Conservation (phyloP, 768 basidiomycete species). For the Dacryopinax spathularia region DNA sequence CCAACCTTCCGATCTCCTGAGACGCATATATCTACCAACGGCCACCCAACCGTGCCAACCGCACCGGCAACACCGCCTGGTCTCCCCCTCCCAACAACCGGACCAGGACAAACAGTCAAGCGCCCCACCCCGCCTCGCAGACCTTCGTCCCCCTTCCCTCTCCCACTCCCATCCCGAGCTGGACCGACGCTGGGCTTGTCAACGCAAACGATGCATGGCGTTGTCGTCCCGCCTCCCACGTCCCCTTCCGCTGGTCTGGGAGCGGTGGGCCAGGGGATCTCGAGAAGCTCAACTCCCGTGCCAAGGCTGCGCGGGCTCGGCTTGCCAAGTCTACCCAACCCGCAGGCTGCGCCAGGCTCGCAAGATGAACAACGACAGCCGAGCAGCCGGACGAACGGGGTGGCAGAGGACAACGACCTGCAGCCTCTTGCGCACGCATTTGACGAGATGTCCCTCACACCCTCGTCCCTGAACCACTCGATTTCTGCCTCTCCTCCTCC, state of each 20-base stretch:
- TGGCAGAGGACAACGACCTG: no score
- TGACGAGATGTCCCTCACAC: no score
- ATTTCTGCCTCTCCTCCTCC: background rate
- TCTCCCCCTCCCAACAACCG: background rate
- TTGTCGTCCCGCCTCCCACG: background rate
- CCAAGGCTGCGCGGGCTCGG: background rate
- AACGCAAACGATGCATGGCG: background rate
- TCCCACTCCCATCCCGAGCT: background rate
- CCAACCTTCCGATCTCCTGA: no score
- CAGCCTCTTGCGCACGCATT: no score
- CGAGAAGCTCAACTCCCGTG: no score
- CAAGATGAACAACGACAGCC: no score
- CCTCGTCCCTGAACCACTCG: background rate
- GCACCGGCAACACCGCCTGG: background rate
- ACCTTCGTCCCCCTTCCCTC: background rate
- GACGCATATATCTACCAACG: no score
- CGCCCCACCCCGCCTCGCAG: no score
- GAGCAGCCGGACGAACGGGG: no score
- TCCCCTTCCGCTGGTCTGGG: background rate
- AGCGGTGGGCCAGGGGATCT: background rate
- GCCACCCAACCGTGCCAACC: no score
- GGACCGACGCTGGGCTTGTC: background rate
- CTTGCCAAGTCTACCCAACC: no score
- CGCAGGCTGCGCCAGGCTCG: no score
- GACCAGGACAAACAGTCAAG: background rate